Evolutionary conservation across 306 rosid species (phyloP).

Genomic region (Carpinus viminea): DNA sequence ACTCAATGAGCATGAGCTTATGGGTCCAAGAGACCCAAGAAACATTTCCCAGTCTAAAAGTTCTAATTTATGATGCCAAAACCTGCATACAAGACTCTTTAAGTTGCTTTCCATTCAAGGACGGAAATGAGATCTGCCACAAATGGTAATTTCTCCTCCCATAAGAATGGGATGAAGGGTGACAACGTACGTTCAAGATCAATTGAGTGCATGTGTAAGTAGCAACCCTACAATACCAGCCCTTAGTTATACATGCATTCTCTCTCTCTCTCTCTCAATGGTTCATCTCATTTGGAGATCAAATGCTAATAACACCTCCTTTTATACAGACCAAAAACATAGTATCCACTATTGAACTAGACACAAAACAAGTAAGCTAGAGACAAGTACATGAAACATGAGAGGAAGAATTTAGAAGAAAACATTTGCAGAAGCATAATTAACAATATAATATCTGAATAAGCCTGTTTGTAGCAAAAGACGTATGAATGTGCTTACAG

Average conservation of each 20-base stretch:
- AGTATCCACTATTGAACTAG: neutral
- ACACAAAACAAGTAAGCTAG: neutral
- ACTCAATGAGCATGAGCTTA: neutral
- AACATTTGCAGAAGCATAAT: neutral
- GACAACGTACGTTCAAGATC: neutral
- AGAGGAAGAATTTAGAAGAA: neutral
- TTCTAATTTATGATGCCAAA: neutral
- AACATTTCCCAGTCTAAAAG: neutral
- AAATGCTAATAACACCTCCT: neutral
- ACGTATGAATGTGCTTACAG: constrained; percentile 56
- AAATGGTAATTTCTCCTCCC: neutral
- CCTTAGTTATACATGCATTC: neutral
- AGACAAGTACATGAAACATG: neutral
- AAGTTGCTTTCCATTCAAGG: neutral
- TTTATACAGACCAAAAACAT: neutral
- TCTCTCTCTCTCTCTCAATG: no score
- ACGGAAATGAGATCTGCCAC: neutral
- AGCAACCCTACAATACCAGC: neutral
- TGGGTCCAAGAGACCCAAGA: neutral
- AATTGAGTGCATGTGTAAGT: neutral
- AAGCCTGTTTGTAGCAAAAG: neutral
- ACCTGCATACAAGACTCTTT: neutral
- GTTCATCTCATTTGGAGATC: neutral
- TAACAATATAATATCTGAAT: constrained; percentile 4
- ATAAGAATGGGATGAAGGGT: neutral